Evolutionary conservation across 202 grass and related monocot genomes (phyloP).

Genomic region (Bolboschoenoplectus hybrid): DNA sequence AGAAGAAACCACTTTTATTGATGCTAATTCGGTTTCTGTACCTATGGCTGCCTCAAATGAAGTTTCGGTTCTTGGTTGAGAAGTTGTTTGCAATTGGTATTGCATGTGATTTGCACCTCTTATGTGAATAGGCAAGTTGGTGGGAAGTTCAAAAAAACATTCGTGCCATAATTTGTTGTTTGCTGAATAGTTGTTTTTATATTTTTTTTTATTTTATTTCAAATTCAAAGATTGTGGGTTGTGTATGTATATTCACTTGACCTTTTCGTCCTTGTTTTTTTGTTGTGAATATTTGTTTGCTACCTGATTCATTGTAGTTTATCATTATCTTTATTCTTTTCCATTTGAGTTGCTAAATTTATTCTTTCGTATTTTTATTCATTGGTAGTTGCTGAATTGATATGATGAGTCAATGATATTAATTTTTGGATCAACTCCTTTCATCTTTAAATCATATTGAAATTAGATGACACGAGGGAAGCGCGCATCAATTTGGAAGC

Average conservation of each 20-base stretch:
- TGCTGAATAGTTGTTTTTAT: constrained; percentile 57
- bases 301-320: constrained; percentile 35
- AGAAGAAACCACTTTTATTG: constrained; percentile 17
- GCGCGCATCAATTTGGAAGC: not conserved
- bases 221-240: constrained; percentile 38
- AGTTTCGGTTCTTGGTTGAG: constrained; percentile 72
- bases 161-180: constrained; percentile 48
- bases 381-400: not conserved
- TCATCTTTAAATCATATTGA: not conserved
- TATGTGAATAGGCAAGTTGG: constrained; percentile 71
- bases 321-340: constrained; percentile 32
- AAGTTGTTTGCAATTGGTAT: constrained; percentile 49
- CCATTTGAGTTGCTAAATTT: constrained; percentile 20
- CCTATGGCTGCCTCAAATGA: constrained; percentile 52
- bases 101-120: constrained; percentile 49
- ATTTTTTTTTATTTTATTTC: constrained; percentile 39
- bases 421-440: no score
- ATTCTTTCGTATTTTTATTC: not conserved
- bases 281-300: constrained; percentile 76
- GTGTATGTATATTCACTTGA: constrained; percentile 80
- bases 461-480: not conserved
- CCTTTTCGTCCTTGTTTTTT: constrained; percentile 47
- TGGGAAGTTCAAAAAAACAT: constrained; percentile 59
- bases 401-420: not conserved
- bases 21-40: constrained; percentile 30